Conservation (phyloP, 129 eudicot species). For the Helichrysum umbraculigerum region DNA sequence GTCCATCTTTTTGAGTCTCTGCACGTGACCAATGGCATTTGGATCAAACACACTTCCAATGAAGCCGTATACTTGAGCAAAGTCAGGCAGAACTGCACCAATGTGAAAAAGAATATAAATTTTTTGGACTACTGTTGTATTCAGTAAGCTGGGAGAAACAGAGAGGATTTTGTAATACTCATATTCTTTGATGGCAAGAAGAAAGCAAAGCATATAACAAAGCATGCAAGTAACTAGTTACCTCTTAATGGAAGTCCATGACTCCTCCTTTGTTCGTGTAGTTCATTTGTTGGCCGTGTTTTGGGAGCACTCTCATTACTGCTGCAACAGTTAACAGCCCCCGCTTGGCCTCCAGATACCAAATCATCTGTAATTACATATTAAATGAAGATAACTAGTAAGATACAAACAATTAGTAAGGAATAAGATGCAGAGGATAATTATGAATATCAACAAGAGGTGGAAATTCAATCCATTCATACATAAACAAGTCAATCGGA, state of each 20-base stretch:
- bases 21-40: slow-evolving; percentile 64
- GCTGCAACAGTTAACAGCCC: slow-evolving; percentile 54
- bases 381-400: slow-evolving; percentile 8
- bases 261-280: slow-evolving; percentile 48
- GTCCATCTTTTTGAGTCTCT: slow-evolving; percentile 82
- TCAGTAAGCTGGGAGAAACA: background rate
- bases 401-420: background rate
- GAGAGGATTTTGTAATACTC: background rate
- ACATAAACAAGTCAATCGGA: too few relatives aligned
- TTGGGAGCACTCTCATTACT: slow-evolving; percentile 68
- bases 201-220: background rate
- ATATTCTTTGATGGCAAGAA: background rate
- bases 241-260: slow-evolving; percentile 58
- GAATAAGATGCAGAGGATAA: background rate
- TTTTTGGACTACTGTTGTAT: background rate
- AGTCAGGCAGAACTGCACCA: slow-evolving; percentile 85
- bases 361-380: slow-evolving; percentile 45
- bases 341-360: slow-evolving; percentile 44
- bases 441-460: too few relatives aligned
- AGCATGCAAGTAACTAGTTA: slow-evolving; percentile 7
- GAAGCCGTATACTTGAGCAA: slow-evolving; percentile 89
- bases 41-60: slow-evolving; percentile 96
- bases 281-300: slow-evolving; percentile 47
- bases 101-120: background rate
- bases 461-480: too few relatives aligned